phyloP scores from a whole-genome alignment of 2,329 filamentous ascomycete species.

The Ceratocystis eucalypticola region DNA sequence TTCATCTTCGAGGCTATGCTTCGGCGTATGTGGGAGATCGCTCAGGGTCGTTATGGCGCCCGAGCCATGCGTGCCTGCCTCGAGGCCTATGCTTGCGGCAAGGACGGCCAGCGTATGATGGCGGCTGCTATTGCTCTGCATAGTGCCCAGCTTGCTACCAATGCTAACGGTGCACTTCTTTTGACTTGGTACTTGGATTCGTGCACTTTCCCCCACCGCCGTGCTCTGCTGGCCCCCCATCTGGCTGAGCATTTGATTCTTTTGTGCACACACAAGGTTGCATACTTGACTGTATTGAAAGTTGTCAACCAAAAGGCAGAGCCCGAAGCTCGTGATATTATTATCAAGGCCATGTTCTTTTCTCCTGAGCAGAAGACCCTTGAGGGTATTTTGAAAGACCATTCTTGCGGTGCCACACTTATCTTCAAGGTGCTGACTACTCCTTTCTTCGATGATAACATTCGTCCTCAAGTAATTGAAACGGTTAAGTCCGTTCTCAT shows the following conservation, averaged over 20 bases:
- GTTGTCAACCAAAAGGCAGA: slow-evolving; percentile 97
- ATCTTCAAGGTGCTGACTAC: slow-evolving; percentile 99
- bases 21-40: slow-evolving; percentile 80
- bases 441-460: slow-evolving; percentile 88
- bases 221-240: slow-evolving; percentile 80
- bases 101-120: slow-evolving; percentile 89
- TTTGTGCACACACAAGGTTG: slow-evolving; percentile 96
- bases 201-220: slow-evolving; percentile 84
- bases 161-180: slow-evolving; percentile 84
- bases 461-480: slow-evolving; percentile 76
- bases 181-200: slow-evolving; percentile 98
- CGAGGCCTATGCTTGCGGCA: slow-evolving; percentile 88
- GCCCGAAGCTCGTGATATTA: slow-evolving; percentile 76
- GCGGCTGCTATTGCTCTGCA: slow-evolving; percentile 91
- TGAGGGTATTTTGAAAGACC: slow-evolving; percentile 81
- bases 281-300: slow-evolving; percentile 91
- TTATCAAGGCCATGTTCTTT: slow-evolving; percentile 86
- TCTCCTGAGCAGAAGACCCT: slow-evolving; percentile 72
- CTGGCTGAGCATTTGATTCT: slow-evolving; percentile 88
- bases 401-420: slow-evolving; percentile 80
- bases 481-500: slow-evolving; percentile 82
- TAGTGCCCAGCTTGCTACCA: slow-evolving; percentile 90
- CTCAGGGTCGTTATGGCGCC: slow-evolving; percentile 86
- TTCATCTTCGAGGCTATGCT: slow-evolving; percentile 99
- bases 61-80: slow-evolving; percentile 93